Evolutionary conservation across 805 yeast species (phyloP), one percentile per base, ranked within the genome.

Genomic region (Yarrowia phangngaensis): DNA sequence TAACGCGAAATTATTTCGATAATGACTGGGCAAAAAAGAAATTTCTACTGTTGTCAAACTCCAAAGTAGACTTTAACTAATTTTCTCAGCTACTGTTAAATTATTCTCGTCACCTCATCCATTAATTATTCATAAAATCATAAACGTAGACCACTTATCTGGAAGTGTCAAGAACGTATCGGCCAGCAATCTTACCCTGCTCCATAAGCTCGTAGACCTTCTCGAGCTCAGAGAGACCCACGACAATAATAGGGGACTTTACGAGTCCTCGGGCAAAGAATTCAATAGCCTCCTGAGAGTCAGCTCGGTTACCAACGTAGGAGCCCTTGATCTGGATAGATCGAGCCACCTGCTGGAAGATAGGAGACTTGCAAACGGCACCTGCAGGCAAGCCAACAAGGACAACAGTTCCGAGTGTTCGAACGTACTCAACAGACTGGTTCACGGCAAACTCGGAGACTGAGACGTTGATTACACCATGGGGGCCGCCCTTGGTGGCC

Each of bases 391-490:
- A 68, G 58, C 84, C 83, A 50, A 79, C 82, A 36, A 71, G 69
- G 38, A 71, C 78, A 58, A 79, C 79, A 52, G 75, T 78, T 64
- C 84, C 84, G 54, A 72, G 72, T 56, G 70, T 67, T 65, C 59
- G 68, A 27, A 70, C 72, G 57, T 70, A 56, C 22, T 49, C 54
- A 4, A 52, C 52, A 19, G 82, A 78, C 59, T 75, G 76, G 51
- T 72, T 62, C 63, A 80, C 78, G 53, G 88, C 86, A 54, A 67
- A 67, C 58, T 72, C 78, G 33, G 80, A 71, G 22, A 75, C 79
- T 26, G 80, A 80, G 30, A 69, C 85, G 65, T 81, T 79, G 58
- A 80, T 75, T 50, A 71, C 84, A 64, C 81, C 87, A 60, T 80
- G 88, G 43, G 82, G 75, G 59, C 84, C 84, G 61, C 82, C 81